Conservation (phyloP, 768 basidiomycete species). For the Leccinum rimulosum region DNA sequence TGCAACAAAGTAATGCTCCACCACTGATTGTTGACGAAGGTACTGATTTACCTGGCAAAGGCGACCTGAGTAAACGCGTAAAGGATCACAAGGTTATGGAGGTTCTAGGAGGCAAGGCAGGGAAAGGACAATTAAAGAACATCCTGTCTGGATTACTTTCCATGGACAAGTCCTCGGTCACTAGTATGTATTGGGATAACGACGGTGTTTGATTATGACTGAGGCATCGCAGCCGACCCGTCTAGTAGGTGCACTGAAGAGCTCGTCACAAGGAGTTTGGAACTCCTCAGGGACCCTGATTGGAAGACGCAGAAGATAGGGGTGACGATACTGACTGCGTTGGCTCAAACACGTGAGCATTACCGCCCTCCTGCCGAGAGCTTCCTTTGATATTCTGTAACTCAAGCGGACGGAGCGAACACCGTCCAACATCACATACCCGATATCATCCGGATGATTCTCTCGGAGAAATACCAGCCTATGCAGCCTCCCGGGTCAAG, state of each 20-base stretch:
- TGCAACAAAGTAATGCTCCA: slow-evolving; percentile 15
- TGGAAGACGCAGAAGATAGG: slow-evolving; percentile 25
- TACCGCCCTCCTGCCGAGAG: background rate
- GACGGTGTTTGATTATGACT: no score
- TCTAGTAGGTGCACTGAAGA: background rate
- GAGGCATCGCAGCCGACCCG: background rate
- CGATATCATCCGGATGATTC: background rate
- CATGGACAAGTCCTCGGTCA: background rate
- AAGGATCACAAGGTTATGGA: slow-evolving; percentile 13
- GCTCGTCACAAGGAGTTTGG: slow-evolving; percentile 13
- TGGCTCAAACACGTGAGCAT: slow-evolving; percentile 17
- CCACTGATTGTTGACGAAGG: background rate
- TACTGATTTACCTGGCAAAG: slow-evolving; percentile 7
- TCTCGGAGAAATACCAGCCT: background rate
- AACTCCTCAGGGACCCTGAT: background rate
- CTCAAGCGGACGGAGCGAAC: background rate
- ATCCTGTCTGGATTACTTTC: slow-evolving; percentile 20
- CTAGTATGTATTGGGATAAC: slow-evolving; percentile 3
- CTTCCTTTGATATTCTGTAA: background rate
- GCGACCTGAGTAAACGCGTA: slow-evolving; percentile 8
- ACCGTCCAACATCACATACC: background rate
- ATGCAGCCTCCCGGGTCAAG: no score
- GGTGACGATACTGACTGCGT: slow-evolving; percentile 20
- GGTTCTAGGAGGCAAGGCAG: slow-evolving; percentile 19
- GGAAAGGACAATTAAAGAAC: slow-evolving; percentile 12